phyloP scores from a whole-genome alignment of 139 green algal species.

The Coccomyxa sp. region DNA sequence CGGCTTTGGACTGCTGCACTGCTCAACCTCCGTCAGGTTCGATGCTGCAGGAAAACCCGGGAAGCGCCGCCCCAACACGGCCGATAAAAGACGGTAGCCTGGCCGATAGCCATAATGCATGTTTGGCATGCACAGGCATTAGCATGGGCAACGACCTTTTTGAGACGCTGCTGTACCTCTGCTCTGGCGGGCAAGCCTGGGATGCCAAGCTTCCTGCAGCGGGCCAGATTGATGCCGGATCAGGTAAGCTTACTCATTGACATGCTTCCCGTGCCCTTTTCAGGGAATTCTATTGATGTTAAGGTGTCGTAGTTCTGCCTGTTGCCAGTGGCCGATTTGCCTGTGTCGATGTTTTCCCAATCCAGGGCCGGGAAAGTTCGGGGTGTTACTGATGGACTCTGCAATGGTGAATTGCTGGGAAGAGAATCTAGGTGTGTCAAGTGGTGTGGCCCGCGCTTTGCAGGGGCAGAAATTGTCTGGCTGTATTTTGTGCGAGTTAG shows the following conservation, averaged over 20 bases:
- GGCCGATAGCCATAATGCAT: neutral
- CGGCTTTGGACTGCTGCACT: neutral
- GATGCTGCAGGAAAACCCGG: neutral
- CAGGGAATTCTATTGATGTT: neutral
- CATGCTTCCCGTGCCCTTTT: neutral
- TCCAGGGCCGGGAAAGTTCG: neutral
- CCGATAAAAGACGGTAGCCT: no score
- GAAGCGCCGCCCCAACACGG: no score
- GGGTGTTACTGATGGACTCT: neutral
- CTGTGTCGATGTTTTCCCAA: neutral
- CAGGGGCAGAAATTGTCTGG: no score
- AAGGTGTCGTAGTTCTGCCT: neutral
- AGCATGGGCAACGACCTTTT: slow-evolving; percentile 18
- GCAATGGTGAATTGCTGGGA: no score
- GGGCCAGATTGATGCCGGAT: no score
- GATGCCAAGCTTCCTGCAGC: slow-evolving; percentile 7
- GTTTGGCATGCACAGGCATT: slow-evolving; percentile 7
- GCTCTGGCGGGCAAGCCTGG: slow-evolving; percentile 41
- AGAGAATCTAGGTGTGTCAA: no score
- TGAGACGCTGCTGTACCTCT: slow-evolving; percentile 40
- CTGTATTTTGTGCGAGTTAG: no score
- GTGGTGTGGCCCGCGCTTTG: no score
- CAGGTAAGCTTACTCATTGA: neutral
- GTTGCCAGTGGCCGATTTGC: neutral
- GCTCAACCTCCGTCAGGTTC: neutral